Evolutionary conservation across 306 rosid genomes (phyloP).

Genomic region (Sesbania bispinosa): DNA sequence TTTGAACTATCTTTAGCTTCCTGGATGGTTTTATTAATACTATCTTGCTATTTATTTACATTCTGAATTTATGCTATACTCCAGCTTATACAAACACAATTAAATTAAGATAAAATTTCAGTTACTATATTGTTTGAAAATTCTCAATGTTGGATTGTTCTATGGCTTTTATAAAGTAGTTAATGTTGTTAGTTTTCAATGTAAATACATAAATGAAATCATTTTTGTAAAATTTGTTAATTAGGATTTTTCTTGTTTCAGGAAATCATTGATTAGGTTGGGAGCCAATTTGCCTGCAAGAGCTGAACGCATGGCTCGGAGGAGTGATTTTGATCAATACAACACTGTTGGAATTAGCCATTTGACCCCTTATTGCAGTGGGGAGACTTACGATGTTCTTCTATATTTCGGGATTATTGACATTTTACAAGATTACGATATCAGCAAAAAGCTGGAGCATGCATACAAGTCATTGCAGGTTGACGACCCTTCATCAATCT

Average conservation of each 20-base stretch:
- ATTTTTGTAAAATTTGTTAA: background rate
- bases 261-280: constrained; percentile 81
- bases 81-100: background rate
- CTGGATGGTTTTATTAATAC: background rate
- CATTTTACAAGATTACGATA: constrained; percentile 92
- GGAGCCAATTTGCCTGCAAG: constrained; percentile 98
- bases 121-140: background rate
- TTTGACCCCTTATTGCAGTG: constrained; percentile 63
- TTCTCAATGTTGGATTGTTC: background rate
- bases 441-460: constrained; percentile 93
- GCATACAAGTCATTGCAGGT: constrained; percentile 93
- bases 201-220: background rate
- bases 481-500: constrained; percentile 78
- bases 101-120: background rate
- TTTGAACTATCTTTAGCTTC: constrained; percentile 23
- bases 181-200: background rate
- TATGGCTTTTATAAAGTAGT: background rate
- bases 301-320: constrained; percentile 82
- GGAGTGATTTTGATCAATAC: constrained; percentile 85
- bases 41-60: background rate
- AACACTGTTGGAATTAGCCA: constrained; percentile 58
- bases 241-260: constrained; percentile 28
- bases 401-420: constrained; percentile 91
- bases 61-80: background rate
- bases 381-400: constrained; percentile 69